Evolutionary conservation across 306 rosid species (phyloP).

Genomic region (Luffa acutangula): DNA sequence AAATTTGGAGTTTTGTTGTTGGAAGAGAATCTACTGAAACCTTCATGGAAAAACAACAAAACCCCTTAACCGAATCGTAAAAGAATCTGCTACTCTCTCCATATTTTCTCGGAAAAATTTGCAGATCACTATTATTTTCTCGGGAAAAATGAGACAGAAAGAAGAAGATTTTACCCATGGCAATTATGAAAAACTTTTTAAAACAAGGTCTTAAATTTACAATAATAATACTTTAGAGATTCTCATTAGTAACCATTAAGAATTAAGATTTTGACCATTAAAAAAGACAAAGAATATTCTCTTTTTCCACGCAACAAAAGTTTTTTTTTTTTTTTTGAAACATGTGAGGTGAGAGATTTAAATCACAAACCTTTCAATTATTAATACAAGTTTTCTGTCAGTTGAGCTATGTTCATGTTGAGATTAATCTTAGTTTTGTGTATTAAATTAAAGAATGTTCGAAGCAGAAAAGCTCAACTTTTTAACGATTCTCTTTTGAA

Average conservation of each 20-base stretch:
- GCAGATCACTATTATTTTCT: not conserved
- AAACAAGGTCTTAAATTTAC: too few relatives aligned
- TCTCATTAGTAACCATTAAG: too few relatives aligned
- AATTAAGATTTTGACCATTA: too few relatives aligned
- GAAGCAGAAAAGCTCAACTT: not conserved
- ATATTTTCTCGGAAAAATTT: not conserved
- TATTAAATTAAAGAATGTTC: not conserved
- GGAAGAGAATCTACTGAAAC: not conserved
- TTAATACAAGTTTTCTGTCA: too few relatives aligned
- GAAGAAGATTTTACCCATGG: not conserved
- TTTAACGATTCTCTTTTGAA: not conserved
- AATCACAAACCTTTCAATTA: too few relatives aligned
- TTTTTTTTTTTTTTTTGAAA: too few relatives aligned
- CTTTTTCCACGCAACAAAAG: too few relatives aligned
- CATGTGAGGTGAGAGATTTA: too few relatives aligned
- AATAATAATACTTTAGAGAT: too few relatives aligned
- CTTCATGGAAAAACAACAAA: not conserved
- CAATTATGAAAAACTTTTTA: too few relatives aligned
- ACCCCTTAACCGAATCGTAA: not conserved
- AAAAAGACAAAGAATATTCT: too few relatives aligned
- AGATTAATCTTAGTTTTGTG: not conserved
- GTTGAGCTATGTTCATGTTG: too few relatives aligned
- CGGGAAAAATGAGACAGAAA: not conserved
- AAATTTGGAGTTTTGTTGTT: not conserved
- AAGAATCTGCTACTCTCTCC: not conserved